Evolutionary conservation across 2,329 filamentous ascomycete genomes (phyloP), one percentile per base, ranked within the genome.

Genomic region (Xylaria sp.): DNA sequence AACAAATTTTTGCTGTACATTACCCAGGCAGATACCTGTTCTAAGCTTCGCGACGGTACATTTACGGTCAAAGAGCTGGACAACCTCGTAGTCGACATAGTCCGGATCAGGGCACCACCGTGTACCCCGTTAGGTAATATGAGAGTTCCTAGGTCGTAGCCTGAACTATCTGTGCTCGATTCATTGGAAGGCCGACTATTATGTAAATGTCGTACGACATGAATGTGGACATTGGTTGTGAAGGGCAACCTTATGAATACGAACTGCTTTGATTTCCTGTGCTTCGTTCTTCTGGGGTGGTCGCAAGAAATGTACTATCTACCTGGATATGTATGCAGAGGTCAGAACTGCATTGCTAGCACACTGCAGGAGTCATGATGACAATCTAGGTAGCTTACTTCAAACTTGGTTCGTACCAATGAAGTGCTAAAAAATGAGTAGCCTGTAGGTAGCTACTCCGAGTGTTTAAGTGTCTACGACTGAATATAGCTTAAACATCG

Each of bases 181-280:
- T 44, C 18, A n/a, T 44, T 44, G 40, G 16, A 44, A 44, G 53
- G 9, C 29, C 29, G 55, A 21, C 42, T 21, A 60, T 42, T 23
- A 58, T 32, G 23, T 21, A 60, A 63, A 40, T 70, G 69, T 68
- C 40, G 63, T 65, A 70, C 69, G 40, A 47, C 69, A 70, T 69
- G 42, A 42, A 23, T 51, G 61, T 57, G 61, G 57, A 58, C 42
- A 68, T 63, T 68, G 54, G 61, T 35, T 27, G 27, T n/a, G 59
- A 68, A 53, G 57, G 51, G 25, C 42, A 51, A 48, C 37, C n/a
- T 65, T 47, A 37, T 68, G 65, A 70, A 70, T 70, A 70, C 68
- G 68, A 70, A 65, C 65, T 37, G 37, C 40, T 35, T 37, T 42
- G 37, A 47, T 65, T 25, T 58, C 51, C 55, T 70, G 65, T 69